Base-by-base conservation (phyloP, 1,284 basidiomycete genomes). In the Heterobasidion occidentale region DNA sequence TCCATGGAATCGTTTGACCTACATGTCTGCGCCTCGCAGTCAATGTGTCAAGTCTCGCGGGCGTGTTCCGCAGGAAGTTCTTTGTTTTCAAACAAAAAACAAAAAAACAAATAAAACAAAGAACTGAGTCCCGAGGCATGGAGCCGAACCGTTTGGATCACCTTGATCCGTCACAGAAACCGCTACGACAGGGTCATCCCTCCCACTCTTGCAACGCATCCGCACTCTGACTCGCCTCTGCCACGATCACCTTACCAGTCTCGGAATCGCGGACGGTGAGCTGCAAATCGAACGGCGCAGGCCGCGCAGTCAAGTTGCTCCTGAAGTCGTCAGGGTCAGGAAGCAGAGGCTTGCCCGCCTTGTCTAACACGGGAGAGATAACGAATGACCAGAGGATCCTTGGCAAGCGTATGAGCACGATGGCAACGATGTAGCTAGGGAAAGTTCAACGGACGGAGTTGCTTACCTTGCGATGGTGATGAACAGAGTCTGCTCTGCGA, bases 401-500 rank as follows among this genome's bases (percentile, higher is more conserved):
- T 35, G 11, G 3, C 9, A 27, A 27, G 20, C 3, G 20, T 27
- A 27, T 27, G 20, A 27, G 20, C 20, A 27, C 20, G 20, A 27
- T 3, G 20, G 20, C 20, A 11, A 27, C 35, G 11, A 44, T 14
- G 33, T 5, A 8, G 33, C 27, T 12, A 36, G 17, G 46, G 34
- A 20, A 46, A 1, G 9, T 9, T 14, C 11, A 15, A 7, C 1
- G 5, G 1, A n/a, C 17, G n/a, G 20, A 14, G 27, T n/a, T n/a
- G 51, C 53, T 33, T n/a, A 55, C 58, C 58, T 34, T 9, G 59
- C 38, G 27, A 60, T 55, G 19, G 57, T 52, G 14, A 60, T 60
- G 53, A 59, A 59, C 19, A 57, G 9, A 12, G 58, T 44, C 51
- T 61, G 58, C 45, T 53, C 35, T n/a, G 60, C 58, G 34, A 61